Percentiles rank a stretch among this genome's conserved stretches.
Conservation (phyloP, 345 rosid genomes). For the Durio zibethinus region DNA sequence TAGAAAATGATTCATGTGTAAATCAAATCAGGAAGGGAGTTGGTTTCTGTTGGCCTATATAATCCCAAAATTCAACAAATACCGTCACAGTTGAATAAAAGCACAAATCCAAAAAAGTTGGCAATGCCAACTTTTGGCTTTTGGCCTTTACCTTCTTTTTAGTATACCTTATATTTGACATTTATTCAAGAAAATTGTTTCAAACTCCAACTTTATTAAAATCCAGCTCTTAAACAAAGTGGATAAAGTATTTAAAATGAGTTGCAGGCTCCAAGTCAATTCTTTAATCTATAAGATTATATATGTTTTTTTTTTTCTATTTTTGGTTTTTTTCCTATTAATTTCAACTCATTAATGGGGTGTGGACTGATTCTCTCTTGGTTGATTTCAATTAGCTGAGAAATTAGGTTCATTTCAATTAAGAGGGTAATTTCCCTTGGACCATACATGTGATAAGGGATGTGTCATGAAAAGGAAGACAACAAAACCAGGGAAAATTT, state of each 20-base stretch:
- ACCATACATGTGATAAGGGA: neutral
- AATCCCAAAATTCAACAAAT: neutral
- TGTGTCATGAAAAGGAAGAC: neutral
- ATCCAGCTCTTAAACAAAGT: too few species aligned
- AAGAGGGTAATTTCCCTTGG: too few species aligned
- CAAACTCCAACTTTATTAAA: too few species aligned
- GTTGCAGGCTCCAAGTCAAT: neutral
- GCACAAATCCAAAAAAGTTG: neutral
- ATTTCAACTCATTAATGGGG: neutral
- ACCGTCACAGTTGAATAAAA: neutral
- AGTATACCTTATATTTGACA: neutral
- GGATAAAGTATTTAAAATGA: too few species aligned
- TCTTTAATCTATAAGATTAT: neutral
- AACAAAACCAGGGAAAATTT: neutral
- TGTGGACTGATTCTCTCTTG: neutral
- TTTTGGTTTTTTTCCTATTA: neutral
- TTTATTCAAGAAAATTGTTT: neutral
- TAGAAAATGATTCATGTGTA: neutral
- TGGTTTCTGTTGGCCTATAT: neutral
- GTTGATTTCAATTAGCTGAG: neutral
- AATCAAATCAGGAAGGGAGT: neutral
- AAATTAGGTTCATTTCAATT: neutral
- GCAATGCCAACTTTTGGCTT: slow-evolving; percentile 8
- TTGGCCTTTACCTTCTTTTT: neutral
- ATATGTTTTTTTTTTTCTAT: neutral